Evolutionary conservation across 495 filamentous ascomycete genomes (phyloP).

Genomic region (Penicillium silybi): DNA sequence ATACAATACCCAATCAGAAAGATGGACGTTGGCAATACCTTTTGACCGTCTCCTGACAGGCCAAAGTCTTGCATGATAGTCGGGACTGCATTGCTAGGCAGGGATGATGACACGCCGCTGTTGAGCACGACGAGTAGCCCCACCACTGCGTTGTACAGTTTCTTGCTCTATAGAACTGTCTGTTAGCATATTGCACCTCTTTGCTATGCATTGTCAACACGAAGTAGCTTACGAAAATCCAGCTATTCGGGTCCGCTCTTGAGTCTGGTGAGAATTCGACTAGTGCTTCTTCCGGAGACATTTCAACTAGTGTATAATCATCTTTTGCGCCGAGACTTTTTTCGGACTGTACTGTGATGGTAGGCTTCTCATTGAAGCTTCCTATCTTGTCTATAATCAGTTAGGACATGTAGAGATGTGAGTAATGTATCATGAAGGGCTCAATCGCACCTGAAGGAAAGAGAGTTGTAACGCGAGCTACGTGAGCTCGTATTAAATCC

Average conservation of each 20-base stretch:
- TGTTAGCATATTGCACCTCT: slow-evolving; percentile 3
- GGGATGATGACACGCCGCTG: slow-evolving; percentile 63
- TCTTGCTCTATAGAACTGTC: slow-evolving; percentile 41
- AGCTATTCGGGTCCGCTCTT: slow-evolving; percentile 26
- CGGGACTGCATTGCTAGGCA: slow-evolving; percentile 63
- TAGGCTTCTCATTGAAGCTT: slow-evolving; percentile 2
- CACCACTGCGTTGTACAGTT: slow-evolving; percentile 52
- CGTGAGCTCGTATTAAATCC: slow-evolving; percentile 1
- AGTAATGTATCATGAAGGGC: not conserved
- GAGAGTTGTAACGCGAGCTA: slow-evolving; percentile 4
- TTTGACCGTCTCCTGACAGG: slow-evolving; percentile 35
- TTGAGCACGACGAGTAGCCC: slow-evolving; percentile 64
- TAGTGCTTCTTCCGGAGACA: slow-evolving; percentile 21
- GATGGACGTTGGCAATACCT: slow-evolving; percentile 69
- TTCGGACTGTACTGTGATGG: slow-evolving; percentile 4
- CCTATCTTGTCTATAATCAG: slow-evolving; percentile 9
- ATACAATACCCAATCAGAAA: slow-evolving; percentile 69
- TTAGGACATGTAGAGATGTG: slow-evolving; percentile 3
- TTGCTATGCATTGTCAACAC: not conserved
- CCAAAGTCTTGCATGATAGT: slow-evolving; percentile 43
- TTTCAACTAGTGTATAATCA: slow-evolving; percentile 20
- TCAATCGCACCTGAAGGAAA: slow-evolving; percentile 15
- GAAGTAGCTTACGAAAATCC: slow-evolving; percentile 26
- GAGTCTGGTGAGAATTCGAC: slow-evolving; percentile 33
- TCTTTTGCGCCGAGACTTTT: not conserved